Conservation (phyloP, 2,329 filamentous ascomycete genomes). For the Geosmithia putterillii region DNA sequence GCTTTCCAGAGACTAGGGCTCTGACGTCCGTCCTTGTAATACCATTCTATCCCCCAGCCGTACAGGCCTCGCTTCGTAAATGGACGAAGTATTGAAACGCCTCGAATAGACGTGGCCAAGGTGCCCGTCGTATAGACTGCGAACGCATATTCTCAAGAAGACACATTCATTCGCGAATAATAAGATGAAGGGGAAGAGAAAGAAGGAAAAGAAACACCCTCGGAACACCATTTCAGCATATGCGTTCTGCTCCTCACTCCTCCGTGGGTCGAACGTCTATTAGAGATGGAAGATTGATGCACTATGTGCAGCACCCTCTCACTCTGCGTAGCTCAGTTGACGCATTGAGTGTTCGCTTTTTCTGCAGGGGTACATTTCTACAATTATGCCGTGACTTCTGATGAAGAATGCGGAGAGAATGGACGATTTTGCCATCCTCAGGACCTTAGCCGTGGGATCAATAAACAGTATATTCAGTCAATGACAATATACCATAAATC, state of each 20-base stretch:
- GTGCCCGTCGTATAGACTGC: no score
- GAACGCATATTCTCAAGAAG: no score
- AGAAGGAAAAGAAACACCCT: background rate
- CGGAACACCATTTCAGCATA: constrained; percentile 36
- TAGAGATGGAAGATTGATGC: constrained; percentile 37
- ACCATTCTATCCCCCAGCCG: background rate
- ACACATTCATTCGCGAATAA: no score
- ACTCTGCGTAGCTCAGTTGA: constrained; percentile 35
- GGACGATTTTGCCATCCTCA: no score
- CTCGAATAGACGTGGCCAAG: no score
- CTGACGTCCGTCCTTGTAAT: background rate
- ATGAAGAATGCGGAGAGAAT: no score
- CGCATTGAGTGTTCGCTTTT: constrained; percentile 34
- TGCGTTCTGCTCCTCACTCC: constrained; percentile 34
- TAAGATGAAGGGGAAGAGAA: background rate
- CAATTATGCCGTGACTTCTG: no score
- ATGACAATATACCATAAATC: no score
- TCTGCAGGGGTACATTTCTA: constrained; percentile 27
- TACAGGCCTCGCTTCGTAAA: background rate
- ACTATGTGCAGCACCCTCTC: constrained; percentile 24
- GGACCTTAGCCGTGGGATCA: no score
- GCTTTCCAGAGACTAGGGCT: background rate
- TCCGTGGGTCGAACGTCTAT: constrained; percentile 42
- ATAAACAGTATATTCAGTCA: no score
- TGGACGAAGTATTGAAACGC: background rate